Evolutionary conservation across 352 stramenopile genomes (phyloP).

Genomic region (Phytophthora sojae): DNA sequence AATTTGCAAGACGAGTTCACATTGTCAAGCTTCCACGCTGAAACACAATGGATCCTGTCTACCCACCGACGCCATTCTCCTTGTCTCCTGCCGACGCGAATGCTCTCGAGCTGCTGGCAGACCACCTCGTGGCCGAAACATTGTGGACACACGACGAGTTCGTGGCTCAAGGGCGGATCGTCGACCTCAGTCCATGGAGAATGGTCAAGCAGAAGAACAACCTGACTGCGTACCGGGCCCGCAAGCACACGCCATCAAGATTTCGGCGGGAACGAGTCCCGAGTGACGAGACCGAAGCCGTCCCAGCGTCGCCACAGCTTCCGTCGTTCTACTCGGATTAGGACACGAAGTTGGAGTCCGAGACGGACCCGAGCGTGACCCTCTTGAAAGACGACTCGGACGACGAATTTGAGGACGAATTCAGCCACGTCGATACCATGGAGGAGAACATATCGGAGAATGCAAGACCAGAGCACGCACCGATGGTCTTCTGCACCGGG

Average conservation of each 20-base stretch:
- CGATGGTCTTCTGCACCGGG: constrained; percentile 39
- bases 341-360: constrained; percentile 19
- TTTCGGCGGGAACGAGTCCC: constrained; percentile 20
- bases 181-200: constrained; percentile 56
- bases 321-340: constrained; percentile 22
- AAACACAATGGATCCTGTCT: constrained; percentile 23
- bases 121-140: constrained; percentile 65
- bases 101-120: constrained; percentile 35
- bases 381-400: constrained; percentile 23
- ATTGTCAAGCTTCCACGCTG: constrained; percentile 19
- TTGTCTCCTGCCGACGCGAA: constrained; percentile 16
- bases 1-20: constrained; percentile 13
- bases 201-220: constrained; percentile 53
- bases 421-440: constrained; percentile 17
- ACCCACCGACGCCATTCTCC: constrained; percentile 21
- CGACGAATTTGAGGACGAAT: constrained; percentile 22
- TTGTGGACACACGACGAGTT: constrained; percentile 56
- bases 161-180: constrained; percentile 40
- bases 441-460: constrained; percentile 40
- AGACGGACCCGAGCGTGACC: constrained; percentile 25
- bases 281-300: constrained; percentile 32
- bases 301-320: constrained; percentile 34
- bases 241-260: constrained; percentile 7
- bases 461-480: constrained; percentile 25
- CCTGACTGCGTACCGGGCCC: constrained; percentile 57